A percentile compares a stretch with the other conserved stretches of the same genome.
phyloP scores from a whole-genome alignment of 768 basidiomycete species.

The Kwoniella europaea region DNA sequence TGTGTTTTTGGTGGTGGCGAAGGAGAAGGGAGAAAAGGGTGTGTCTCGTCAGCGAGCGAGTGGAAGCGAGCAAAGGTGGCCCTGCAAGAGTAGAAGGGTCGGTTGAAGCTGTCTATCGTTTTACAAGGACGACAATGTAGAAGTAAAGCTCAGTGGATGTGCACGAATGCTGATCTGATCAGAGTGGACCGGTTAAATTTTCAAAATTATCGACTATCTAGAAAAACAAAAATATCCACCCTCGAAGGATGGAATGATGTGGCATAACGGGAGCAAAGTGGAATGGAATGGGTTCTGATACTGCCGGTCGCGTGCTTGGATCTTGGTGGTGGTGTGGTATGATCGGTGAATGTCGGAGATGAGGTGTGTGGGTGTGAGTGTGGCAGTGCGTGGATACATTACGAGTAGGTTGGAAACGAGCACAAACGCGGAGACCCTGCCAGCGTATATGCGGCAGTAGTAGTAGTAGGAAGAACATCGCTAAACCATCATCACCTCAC shows the following conservation, averaged over 20 bases:
- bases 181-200: slow-evolving; percentile 3
- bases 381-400: neutral
- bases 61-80: neutral
- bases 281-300: neutral
- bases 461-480: neutral
- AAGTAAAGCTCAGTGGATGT: too few species aligned
- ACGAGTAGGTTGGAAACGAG: too few species aligned
- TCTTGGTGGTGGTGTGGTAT: neutral
- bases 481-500: slow-evolving; percentile 1
- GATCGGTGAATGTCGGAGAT: neutral
- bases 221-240: neutral
- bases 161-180: too few species aligned
- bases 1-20: slow-evolving; percentile 3
- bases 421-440: slow-evolving; percentile 4
- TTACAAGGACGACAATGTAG: too few species aligned
- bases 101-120: too few species aligned
- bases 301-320: neutral
- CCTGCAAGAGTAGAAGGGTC: too few species aligned
- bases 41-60: neutral
- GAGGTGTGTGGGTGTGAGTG: neutral
- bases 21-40: neutral
- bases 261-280: neutral
- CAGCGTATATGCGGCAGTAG: neutral
- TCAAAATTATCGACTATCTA: slow-evolving; percentile 1
- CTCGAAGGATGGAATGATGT: neutral